phyloP scores from a whole-genome alignment of 371 early-diverging fungal genomes.

The Amoeboaphelidium protococcarum region DNA sequence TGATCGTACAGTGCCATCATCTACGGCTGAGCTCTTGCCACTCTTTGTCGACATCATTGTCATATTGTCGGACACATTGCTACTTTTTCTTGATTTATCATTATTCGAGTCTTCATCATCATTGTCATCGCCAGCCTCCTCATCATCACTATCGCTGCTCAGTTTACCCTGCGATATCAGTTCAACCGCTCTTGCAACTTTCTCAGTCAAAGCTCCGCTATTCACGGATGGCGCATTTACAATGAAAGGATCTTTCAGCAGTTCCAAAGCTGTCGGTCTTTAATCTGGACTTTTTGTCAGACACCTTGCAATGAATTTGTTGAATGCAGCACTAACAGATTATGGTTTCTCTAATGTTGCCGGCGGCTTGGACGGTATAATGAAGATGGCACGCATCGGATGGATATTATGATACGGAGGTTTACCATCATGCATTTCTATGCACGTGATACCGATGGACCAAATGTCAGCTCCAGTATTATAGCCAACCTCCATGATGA shows the following conservation, averaged over 20 bases:
- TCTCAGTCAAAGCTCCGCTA: conserved; percentile 6
- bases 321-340: background rate
- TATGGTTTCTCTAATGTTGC: conserved; percentile 13
- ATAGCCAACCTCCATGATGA: conserved; percentile 25
- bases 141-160: background rate
- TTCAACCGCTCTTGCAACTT: conserved; percentile 8
- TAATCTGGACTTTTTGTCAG: conserved; percentile 15
- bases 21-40: background rate
- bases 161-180: conserved; percentile 9
- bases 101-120: conserved; percentile 1
- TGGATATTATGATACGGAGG: conserved; percentile 25
- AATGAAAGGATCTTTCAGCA: conserved; percentile 16
- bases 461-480: conserved; percentile 26
- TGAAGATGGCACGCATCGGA: conserved; percentile 18
- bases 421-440: conserved; percentile 24
- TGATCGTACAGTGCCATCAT: background rate
- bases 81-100: background rate
- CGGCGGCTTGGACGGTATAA: conserved; percentile 19
- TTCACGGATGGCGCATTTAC: conserved; percentile 6
- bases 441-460: conserved; percentile 30
- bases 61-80: background rate
- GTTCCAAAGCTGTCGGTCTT: conserved; percentile 17
- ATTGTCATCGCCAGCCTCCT: background rate
- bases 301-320: background rate
- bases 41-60: conserved; percentile 1